Base-by-base conservation (phyloP, 2,329 filamentous ascomycete species). In the Colletotrichum trifolii region DNA sequence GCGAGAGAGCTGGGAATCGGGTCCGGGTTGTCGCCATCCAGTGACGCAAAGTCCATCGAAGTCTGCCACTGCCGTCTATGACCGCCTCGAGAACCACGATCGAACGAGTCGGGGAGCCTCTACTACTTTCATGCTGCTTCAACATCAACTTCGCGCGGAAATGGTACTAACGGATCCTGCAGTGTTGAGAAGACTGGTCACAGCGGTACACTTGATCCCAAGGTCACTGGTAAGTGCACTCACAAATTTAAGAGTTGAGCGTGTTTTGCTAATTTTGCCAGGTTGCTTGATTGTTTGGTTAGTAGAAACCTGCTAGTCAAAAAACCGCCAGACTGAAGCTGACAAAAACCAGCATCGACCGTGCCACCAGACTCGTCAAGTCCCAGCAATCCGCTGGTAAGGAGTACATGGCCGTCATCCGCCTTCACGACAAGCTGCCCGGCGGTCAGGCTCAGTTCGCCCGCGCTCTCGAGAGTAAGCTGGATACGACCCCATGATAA, bases 381-480 rank as follows among this genome's bases (percentile, higher is more conserved):
- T 97, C 94, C 57, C 96, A 99, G 82, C 96, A 99, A 82, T 94
- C 95, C 75, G 96, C 96, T 67, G 96, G 96, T 87, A 99, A 99
- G 85, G 96, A 99, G 84, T 99, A 99, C 78, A 94, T 98, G 58
- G 94, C 92, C 74, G 94, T 99, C 67, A 93, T 98, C 74, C 89
- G 96, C 74, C 87, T 99, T 69, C 96, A 99, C 82, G 94, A 97
- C 83, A 97, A 94, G 83, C 87, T 99, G 60, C 92, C 94, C 57
- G 96, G 95, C 71, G 95, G 95, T 73, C 91, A 97, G 84, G 89
- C 93, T 47, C 94, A 97, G 80, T 95, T 99, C 74, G 91, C 93
- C 64, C 91, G 94, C 73, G 96, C 95, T 66, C 89, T 99, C 62
- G 96, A 99, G 87, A 97, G 67, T 68, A 38, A 67, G 67, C 60